Base-by-base conservation (phyloP, 768 basidiomycete species). In the Auricularia heimuer region DNA sequence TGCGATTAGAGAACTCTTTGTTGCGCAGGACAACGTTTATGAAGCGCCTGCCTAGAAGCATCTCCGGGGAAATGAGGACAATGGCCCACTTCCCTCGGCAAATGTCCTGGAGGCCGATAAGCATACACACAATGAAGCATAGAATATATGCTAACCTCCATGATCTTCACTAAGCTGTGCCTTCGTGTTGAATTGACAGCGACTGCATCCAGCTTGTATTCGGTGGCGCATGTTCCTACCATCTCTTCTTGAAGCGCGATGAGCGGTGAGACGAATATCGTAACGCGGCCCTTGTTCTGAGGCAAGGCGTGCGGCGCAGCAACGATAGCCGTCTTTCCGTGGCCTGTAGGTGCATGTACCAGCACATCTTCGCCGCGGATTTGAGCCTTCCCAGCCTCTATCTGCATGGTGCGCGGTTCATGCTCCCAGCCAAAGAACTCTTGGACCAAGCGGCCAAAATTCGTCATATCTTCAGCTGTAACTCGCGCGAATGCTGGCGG, bases 231-330 rank as follows among this genome's bases (percentile, higher is more conserved):
- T 0, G 77, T 78, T 10, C 61, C 7, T 0, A 76, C 76, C 71
- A 73, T 72, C 64, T 80, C 77, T 0, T 78, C 74, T 29, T 80
- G 77, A 1, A 80, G 73, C 0, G 75, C 73, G 1, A 79, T 68
- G 1, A 80, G 65, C 2, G 78, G 79, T 6, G 76, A 78, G 0
- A 80, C 71, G 69, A 79, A 70, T 2, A 80, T 66, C 0, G 77
- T 77, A 0, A 77, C 70, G 64, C 71, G 73, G 3, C 72, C 74
- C 42, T 72, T 67, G 29, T 67, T 71, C 4, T 18, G 62, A 3
- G 67, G 67, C 34, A 71, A 73, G 0, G 72, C 62, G 65, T 79
- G 74, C 3, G 78, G 79, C 0, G 75, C 79, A 14, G 78, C 78
- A 2, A 74, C 78, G 33, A 80, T 69, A 0, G 70, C 70, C 0